Evolutionary conservation across 495 filamentous ascomycete genomes (phyloP), one percentile per base, ranked within the genome.

Genomic region (Neurospora sublineolata): DNA sequence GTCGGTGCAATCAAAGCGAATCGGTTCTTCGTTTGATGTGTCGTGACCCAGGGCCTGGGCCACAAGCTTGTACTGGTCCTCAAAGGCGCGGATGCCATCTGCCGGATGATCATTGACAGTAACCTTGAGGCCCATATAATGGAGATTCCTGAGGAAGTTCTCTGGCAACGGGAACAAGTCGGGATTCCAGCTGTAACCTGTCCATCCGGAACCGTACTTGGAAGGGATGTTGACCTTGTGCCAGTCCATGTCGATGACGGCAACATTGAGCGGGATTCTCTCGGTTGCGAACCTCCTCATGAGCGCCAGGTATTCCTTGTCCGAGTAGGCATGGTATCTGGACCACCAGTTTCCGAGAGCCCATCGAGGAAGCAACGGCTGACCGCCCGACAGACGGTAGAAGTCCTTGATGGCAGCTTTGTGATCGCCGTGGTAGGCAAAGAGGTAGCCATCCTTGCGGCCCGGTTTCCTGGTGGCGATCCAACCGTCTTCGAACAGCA

Each of bases 261-360:
- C 85, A 8, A 87, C 87, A 30, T 77, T 83, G 38, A 89, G 74
- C 0, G 87, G 87, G n/a, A 89, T 84, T 0, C 77, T 76, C 30
- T 84, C 77, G 16, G 74, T 44, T 38, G 76, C 70, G 72, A 89
- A 88, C 30, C 77, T 76, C 72, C 86, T 82, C 81, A 89, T 83
- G 30, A 89, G 77, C 4, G 76, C 75, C 4, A 88, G 60, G 75
- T 88, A 89, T 73, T 89, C 87, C 18, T 81, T 72, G 8, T 77
- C 79, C 2, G 75, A 75, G 74, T 88, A 89, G 1, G 79, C 80
- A 74, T 89, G 83, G 75, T 89, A 89, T 12, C 87, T 81, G 36
- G 84, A 87, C 87, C 87, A 89, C 87, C 87, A 89, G 72, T 89
- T 89, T 0, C 87, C 87, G n/a, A 89, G 77, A 0, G 83, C 80